phyloP scores from a whole-genome alignment of 768 basidiomycete genomes.

The Phaeolepiota aurea region DNA sequence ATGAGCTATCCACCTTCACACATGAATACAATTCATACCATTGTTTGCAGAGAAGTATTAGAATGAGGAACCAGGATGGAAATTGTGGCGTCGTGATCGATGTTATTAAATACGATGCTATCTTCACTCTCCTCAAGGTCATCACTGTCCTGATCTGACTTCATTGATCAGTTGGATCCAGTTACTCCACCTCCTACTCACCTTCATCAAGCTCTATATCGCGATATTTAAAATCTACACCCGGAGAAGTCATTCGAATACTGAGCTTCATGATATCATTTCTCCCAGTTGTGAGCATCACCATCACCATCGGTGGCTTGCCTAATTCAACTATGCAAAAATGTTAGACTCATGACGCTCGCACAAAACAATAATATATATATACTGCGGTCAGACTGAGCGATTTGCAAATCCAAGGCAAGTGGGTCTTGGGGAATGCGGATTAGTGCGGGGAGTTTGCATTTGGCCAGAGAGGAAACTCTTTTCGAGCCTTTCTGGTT shows the following conservation, averaged over 20 bases:
- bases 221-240: slow-evolving; percentile 39
- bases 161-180: slow-evolving; percentile 1
- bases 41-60: slow-evolving; percentile 50
- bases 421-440: slow-evolving; percentile 54
- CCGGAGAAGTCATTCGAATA: slow-evolving; percentile 46
- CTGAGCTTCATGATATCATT: slow-evolving; percentile 52
- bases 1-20: background rate
- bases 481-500: slow-evolving; percentile 34
- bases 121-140: slow-evolving; percentile 31
- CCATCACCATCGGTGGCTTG: slow-evolving; percentile 39
- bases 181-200: slow-evolving; percentile 7
- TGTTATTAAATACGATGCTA: slow-evolving; percentile 36
- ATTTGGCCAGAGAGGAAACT: slow-evolving; percentile 14
- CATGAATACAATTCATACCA: slow-evolving; percentile 36
- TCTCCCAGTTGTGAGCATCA: slow-evolving; percentile 58
- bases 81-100: slow-evolving; percentile 36
- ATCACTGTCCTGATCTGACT: slow-evolving; percentile 12
- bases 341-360: slow-evolving; percentile 2
- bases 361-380: background rate
- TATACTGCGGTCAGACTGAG: slow-evolving; percentile 45
- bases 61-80: slow-evolving; percentile 57
- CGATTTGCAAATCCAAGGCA: slow-evolving; percentile 56
- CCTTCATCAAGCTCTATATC: slow-evolving; percentile 33
- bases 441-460: slow-evolving; percentile 34
- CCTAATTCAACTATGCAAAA: slow-evolving; percentile 54